phyloP scores from a whole-genome alignment of 805 yeast species.

The Metschnikowia aberdeeniae region DNA sequence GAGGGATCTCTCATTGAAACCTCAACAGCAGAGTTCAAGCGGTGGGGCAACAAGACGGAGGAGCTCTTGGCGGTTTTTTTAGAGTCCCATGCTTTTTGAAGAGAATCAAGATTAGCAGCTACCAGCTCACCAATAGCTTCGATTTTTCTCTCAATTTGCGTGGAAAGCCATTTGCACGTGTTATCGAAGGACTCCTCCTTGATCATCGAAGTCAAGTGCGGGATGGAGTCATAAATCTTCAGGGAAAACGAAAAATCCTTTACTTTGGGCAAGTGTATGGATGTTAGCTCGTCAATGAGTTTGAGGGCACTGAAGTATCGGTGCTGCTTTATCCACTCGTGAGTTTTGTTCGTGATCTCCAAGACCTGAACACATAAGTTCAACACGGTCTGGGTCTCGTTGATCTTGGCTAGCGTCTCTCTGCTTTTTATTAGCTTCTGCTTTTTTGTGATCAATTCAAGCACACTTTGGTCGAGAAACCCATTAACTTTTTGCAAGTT shows the following conservation, averaged over 20 bases:
- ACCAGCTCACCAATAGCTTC: slow-evolving; percentile 53
- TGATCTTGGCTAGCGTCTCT: slow-evolving; percentile 61
- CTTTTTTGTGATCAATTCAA: slow-evolving; percentile 59
- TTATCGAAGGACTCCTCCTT: slow-evolving; percentile 68
- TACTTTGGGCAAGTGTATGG: slow-evolving; percentile 63
- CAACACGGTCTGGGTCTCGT: slow-evolving; percentile 66
- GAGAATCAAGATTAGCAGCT: slow-evolving; percentile 48
- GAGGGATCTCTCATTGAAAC: slow-evolving; percentile 62
- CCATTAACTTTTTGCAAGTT: slow-evolving; percentile 54
- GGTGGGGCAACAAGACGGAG: slow-evolving; percentile 45
- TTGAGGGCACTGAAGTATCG: slow-evolving; percentile 85
- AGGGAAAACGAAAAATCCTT: slow-evolving; percentile 72
- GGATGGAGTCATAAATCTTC: slow-evolving; percentile 70
- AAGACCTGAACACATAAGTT: slow-evolving; percentile 73
- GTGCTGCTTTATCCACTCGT: slow-evolving; percentile 69
- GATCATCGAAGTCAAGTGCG: slow-evolving; percentile 67
- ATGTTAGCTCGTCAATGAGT: slow-evolving; percentile 69
- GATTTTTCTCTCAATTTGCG: slow-evolving; percentile 58
- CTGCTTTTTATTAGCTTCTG: slow-evolving; percentile 55
- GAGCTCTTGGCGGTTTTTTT: slow-evolving; percentile 42
- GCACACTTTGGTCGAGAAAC: slow-evolving; percentile 60
- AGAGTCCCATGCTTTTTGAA: slow-evolving; percentile 59
- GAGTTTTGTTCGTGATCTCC: slow-evolving; percentile 81
- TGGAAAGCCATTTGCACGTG: slow-evolving; percentile 60
- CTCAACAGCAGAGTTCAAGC: slow-evolving; percentile 85